phyloP scores from a whole-genome alignment of 2,329 filamentous ascomycete genomes.

The Neopestalotiopsis clavispora region DNA sequence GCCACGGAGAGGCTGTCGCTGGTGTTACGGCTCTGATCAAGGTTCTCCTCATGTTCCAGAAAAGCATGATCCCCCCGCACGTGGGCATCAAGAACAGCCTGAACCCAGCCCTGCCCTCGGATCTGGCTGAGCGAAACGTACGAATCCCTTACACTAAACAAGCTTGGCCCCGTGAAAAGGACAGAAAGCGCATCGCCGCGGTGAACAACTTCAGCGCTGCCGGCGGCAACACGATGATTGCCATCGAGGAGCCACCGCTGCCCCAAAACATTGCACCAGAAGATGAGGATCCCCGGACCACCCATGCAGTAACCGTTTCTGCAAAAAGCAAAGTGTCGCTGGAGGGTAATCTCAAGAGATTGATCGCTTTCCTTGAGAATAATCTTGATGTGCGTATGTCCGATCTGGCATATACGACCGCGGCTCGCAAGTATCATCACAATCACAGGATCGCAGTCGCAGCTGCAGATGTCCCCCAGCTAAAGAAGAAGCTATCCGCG shows the following conservation, averaged over 20 bases:
- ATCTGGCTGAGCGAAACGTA: conserved; percentile 45
- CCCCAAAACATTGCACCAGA: conserved; percentile 18
- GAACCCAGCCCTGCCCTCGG: conserved; percentile 47
- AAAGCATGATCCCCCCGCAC: conserved; percentile 49
- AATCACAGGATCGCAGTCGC: conserved; percentile 33
- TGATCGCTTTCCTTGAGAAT: conserved; percentile 47
- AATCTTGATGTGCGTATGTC: conserved; percentile 43
- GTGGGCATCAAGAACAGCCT: conserved; percentile 52
- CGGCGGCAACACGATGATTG: conserved; percentile 59
- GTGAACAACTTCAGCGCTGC: conserved; percentile 63
- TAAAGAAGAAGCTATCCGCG: conserved; percentile 27
- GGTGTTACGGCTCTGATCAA: conserved; percentile 47
- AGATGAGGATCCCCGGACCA: conserved; percentile 42
- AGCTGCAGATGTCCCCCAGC: conserved; percentile 27
- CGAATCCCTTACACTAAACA: conserved; percentile 41
- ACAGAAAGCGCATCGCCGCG: conserved; percentile 21
- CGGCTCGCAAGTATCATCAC: conserved; percentile 48
- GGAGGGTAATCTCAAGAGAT: conserved; percentile 45
- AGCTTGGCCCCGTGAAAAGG: conserved; percentile 35
- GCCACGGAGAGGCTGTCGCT: conserved; percentile 50
- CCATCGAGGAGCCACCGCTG: conserved; percentile 52
- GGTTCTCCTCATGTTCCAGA: conserved; percentile 47
- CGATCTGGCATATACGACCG: conserved; percentile 59
- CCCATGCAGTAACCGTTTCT: conserved; percentile 50
- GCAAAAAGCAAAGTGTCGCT: conserved; percentile 48